Base-by-base conservation (phyloP, 2,329 filamentous ascomycete species). In the Pleomassaria siparia region DNA sequence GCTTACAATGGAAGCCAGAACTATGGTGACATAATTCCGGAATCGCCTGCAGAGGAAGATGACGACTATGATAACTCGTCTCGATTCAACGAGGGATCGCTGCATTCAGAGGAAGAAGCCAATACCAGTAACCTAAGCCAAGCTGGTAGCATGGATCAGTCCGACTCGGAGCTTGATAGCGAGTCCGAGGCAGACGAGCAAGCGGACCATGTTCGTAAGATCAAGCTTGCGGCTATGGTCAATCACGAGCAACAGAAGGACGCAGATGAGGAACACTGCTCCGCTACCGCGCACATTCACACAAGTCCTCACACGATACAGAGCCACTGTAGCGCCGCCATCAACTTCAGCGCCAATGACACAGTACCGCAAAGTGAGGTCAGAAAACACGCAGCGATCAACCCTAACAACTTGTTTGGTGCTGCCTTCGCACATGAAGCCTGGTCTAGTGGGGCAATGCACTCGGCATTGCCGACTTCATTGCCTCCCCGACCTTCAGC, bases 201-300 rank as follows among this genome's bases (percentile, higher is more conserved):
- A 9, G 33, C 32, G 7, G 44, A 49, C 4, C 15, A 15, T n/a
- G 32, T 42, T 30, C 44, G 46, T n/a, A 43, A 44, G 5, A 40
- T 36, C 21, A 49, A 50, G 20, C 20, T 49, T 36, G 22, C n/a
- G 20, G 43, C 30, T 2, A 52, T 55, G 52, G 26, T 55, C 21
- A 29, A 47, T 9, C 40, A 47, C 24, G 43, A 33, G 30, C 15
- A 48, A 5, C 43, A 43, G 29, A 40, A 46, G 40, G 10, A 18
- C 3, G 25, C 20, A 3, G 16, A 36, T 8, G 45, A 39, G 10
- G 21, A 5, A 15, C 12, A 24, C 13, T 10, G 20, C 8, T 25
- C 36, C 6, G 22, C n/a, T 13, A 18, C 36, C 4, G 15, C 21
- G 4, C 22, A 15, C 22, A 13, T 15, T 24, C 35, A 11, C 13